phyloP scores from a whole-genome alignment of 2,329 filamentous ascomycete species.

The Aspergillus calidoustus region DNA sequence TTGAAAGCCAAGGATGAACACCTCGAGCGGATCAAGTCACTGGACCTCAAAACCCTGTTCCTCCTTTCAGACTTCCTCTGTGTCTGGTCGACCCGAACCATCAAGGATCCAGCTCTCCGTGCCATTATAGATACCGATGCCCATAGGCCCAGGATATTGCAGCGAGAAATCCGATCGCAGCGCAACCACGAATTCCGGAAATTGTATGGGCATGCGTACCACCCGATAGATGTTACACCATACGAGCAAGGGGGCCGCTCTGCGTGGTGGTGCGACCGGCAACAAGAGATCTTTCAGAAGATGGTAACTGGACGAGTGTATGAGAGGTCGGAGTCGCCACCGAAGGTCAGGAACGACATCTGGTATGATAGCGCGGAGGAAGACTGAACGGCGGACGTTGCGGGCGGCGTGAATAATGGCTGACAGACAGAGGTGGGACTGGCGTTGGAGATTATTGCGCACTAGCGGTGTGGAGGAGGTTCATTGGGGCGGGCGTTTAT shows the following conservation, averaged over 20 bases:
- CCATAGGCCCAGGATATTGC: not conserved
- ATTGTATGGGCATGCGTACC: slow-evolving; percentile 1
- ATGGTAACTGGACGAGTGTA: slow-evolving; percentile 13
- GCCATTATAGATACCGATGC: not conserved
- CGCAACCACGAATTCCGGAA: slow-evolving; percentile 5
- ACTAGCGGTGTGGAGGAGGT: slow-evolving; percentile 1
- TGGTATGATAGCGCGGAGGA: slow-evolving; percentile 14
- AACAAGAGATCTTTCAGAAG: slow-evolving; percentile 7
- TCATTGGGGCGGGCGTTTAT: not conserved
- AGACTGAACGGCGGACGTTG: not conserved
- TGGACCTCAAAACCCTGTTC: slow-evolving; percentile 9
- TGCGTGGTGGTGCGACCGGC: slow-evolving; percentile 15
- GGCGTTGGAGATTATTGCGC: not conserved
- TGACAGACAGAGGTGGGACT: no score
- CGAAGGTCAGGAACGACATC: slow-evolving; percentile 1
- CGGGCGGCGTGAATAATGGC: not conserved
- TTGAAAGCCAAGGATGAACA: not conserved
- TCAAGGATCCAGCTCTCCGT: not conserved
- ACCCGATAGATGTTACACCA: not conserved
- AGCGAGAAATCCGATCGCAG: not conserved
- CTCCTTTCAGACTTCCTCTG: slow-evolving; percentile 14
- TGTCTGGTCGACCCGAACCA: not conserved
- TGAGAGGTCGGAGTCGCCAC: not conserved
- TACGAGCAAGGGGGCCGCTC: slow-evolving; percentile 2
- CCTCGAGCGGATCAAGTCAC: not conserved